Evolutionary conservation across 495 filamentous ascomycete species (phyloP).

Genomic region (Aspergillus wentii): DNA sequence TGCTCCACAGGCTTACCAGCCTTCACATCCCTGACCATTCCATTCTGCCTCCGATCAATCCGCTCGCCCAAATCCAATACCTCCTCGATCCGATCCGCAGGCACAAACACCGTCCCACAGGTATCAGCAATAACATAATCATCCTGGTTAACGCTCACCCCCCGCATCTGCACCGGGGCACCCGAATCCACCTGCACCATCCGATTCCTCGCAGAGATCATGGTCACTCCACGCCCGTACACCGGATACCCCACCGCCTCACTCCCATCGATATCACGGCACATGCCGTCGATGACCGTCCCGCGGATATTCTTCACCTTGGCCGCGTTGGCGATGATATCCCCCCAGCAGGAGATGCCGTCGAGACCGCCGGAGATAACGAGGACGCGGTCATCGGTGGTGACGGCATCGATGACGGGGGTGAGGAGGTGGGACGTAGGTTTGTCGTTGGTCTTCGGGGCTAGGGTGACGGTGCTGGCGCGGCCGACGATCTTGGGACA

Average conservation of each 20-base stretch:
- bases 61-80: slow-evolving; percentile 9
- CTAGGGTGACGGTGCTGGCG: slow-evolving; percentile 15
- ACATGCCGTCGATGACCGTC: slow-evolving; percentile 21
- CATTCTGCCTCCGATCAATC: slow-evolving; percentile 12
- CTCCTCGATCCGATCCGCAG: slow-evolving; percentile 12
- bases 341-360: slow-evolving; percentile 17
- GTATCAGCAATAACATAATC: slow-evolving; percentile 19
- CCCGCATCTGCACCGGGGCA: slow-evolving; percentile 9
- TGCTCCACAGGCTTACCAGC: slow-evolving; percentile 12
- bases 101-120: slow-evolving; percentile 15
- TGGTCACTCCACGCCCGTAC: slow-evolving; percentile 16
- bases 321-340: slow-evolving; percentile 19
- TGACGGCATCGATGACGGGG: slow-evolving; percentile 13
- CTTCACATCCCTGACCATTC: slow-evolving; percentile 13
- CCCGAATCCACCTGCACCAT: slow-evolving; percentile 13
- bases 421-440: slow-evolving; percentile 13
- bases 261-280: slow-evolving; percentile 17
- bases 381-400: slow-evolving; percentile 14
- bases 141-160: slow-evolving; percentile 13
- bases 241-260: slow-evolving; percentile 12
- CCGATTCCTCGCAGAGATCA: slow-evolving; percentile 17
- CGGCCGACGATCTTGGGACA: slow-evolving; percentile 20
- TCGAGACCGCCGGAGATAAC: slow-evolving; percentile 16
- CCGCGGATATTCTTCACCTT: slow-evolving; percentile 13
- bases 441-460: slow-evolving; percentile 6